Conservation (phyloP, 179 eudicot species). For the Spinacia oleracea region DNA sequence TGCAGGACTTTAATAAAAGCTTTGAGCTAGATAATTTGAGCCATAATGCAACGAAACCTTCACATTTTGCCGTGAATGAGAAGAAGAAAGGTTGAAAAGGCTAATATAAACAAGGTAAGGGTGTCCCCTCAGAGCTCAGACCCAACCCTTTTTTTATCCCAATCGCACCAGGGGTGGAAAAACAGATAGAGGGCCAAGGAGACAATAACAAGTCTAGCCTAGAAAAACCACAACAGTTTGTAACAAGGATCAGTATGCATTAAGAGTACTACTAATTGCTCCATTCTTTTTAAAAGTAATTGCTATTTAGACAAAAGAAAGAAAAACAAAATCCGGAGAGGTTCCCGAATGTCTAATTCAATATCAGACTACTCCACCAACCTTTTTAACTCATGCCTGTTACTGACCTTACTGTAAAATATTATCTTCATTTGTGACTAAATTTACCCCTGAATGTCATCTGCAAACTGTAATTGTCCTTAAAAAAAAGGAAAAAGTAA, state of each 20-base stretch:
- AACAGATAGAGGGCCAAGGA: not conserved
- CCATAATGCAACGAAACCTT: not conserved
- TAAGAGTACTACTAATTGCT: not conserved
- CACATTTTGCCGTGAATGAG: not conserved
- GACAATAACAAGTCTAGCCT: not conserved
- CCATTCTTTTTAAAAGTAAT: not conserved
- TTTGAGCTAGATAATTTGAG: conserved; percentile 7
- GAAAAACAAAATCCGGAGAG: not conserved
- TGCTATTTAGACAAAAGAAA: not conserved
- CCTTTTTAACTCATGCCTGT: not conserved
- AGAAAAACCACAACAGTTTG: not conserved
- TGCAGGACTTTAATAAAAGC: not conserved
- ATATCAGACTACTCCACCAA: not conserved
- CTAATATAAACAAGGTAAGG: not conserved
- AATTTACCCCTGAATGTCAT: not conserved
- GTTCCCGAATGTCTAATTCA: not conserved
- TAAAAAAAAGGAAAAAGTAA: no score
- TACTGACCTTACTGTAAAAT: not conserved
- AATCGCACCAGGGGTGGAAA: not conserved
- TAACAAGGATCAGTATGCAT: not conserved
- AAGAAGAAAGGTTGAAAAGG: not conserved
- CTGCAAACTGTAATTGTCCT: not conserved
- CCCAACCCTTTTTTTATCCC: not conserved
- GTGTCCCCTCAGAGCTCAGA: not conserved
- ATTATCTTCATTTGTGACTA: not conserved